Base-by-base conservation (phyloP, 2,329 filamentous ascomycete species). In the Macrophomina pseudophaseolina region DNA sequence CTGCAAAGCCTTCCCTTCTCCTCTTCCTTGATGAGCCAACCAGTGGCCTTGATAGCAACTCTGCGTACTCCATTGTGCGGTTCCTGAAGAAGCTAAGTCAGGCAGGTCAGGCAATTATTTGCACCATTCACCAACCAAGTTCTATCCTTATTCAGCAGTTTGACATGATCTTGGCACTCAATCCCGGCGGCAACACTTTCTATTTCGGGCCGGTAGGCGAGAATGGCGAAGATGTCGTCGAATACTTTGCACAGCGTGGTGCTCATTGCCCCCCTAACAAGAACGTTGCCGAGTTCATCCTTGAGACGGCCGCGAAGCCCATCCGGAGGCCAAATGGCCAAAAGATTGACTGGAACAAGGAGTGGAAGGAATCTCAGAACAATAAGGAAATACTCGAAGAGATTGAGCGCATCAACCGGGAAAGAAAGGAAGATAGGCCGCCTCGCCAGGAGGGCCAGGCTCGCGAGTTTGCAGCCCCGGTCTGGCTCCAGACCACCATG, bases 1-100 rank as follows among this genome's bases (percentile, higher is more conserved):
- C 96, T 72, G 94, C 92, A 12, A 2, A 88, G 86, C 67, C 92
- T 93, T 0, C 91, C 90, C 90, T 90, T 76, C 88, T 96, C 6
- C 77, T 97, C 28, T 96, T 97, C 73, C 80, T 96, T 35, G 91
- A 95, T 74, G 92, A 95, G 77, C 92, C 92, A 0, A 97, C 92
- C 0, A 93, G 90, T 70, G 93, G 93, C 7, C 82, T 96, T 8
- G 93, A 97, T 76, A 94, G 91, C 7, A 88, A 88, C 0, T 89
- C 90, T 0, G 91, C 90, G 66, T 89, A 83, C 70, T 91, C 95
- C 76, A 91, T 96, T 18, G 88, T 94, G 66, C 88, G 83, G 2
- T 93, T 91, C 75, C 85, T 94, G 60, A 88, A 85, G 73, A 81
- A 83, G 11, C 84, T 93, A 30, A 91, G 88, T 0, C 85, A 84